Conservation (phyloP, 2,329 filamentous ascomycete species). For the Colletotrichum coccodes region DNA sequence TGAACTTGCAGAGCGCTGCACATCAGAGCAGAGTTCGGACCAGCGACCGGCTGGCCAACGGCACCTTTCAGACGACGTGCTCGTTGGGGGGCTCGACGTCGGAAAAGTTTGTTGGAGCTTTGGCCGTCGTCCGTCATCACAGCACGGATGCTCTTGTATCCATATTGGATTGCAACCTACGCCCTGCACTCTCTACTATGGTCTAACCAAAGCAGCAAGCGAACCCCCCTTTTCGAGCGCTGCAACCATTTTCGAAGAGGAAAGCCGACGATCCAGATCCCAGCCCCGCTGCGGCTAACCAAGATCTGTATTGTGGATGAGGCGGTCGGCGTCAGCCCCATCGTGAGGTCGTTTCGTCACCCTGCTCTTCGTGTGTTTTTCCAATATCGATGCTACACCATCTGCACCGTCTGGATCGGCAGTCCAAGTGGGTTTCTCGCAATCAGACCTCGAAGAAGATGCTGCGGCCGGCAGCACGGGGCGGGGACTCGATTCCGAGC, state of each 20-base stretch:
- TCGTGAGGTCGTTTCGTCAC: constrained; percentile 21
- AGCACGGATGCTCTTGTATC: constrained; percentile 20
- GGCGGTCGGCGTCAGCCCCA: constrained; percentile 17
- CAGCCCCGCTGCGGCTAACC: constrained; percentile 22
- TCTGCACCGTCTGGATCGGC: constrained; percentile 1
- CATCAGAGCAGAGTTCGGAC: background rate
- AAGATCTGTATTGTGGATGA: constrained; percentile 28
- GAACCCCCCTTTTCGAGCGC: background rate
- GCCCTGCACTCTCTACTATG: background rate
- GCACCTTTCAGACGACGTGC: constrained; percentile 4
- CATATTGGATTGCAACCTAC: constrained; percentile 5
- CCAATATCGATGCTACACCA: constrained; percentile 23
- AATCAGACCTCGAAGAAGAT: constrained; percentile 15
- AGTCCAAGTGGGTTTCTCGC: constrained; percentile 13
- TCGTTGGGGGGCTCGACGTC: background rate
- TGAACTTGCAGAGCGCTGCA: background rate
- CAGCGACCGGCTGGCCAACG: background rate
- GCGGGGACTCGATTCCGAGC: background rate
- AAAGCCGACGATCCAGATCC: constrained; percentile 28
- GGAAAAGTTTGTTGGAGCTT: constrained; percentile 8
- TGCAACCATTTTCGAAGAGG: background rate
- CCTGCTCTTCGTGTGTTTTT: constrained; percentile 12
- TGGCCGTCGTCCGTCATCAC: background rate
- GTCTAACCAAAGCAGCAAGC: background rate
- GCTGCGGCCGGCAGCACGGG: background rate